A percentile compares a stretch with the other conserved stretches of the same genome.
These are phyloP conservation scores for Helianthus tuberosus DNA, from an alignment of 129 eudicot species.

Conservation along the genomic window DNA sequence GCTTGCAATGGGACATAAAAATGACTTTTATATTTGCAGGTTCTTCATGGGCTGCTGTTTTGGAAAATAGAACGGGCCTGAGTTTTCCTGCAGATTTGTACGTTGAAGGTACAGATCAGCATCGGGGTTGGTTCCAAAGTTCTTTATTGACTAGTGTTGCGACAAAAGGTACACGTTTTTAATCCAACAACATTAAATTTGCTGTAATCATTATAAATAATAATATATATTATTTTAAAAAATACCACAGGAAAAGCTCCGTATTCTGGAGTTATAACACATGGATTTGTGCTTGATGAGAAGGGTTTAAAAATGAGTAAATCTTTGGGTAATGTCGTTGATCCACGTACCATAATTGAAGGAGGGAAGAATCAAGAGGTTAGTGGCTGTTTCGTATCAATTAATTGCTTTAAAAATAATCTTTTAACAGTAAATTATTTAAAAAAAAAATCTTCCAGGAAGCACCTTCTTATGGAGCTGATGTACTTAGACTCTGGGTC, in stretches of 20 bases:
- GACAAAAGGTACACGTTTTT: constrained; percentile 57
- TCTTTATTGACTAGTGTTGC: constrained; percentile 94
- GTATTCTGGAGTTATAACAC: constrained; percentile 83
- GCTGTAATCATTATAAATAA: not conserved
- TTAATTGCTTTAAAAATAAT: not conserved
- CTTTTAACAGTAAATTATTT: constrained; percentile 1
- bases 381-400: constrained; percentile 27
- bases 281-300: constrained; percentile 94
- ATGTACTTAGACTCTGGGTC: constrained; percentile 97
- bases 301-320: constrained; percentile 97
- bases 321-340: constrained; percentile 97
- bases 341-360: constrained; percentile 81
- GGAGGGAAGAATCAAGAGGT: constrained; percentile 89
- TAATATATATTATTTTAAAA: not conserved
- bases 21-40: constrained; percentile 39
- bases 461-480: constrained; percentile 88
- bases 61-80: constrained; percentile 72
- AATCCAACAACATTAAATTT: not conserved
- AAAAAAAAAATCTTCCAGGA: constrained; percentile 38
- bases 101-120: constrained; percentile 98
- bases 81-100: constrained; percentile 91
- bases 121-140: constrained; percentile 99
- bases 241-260: constrained; percentile 85
- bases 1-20: not conserved
- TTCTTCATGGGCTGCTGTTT: constrained; percentile 99